Evolutionary conservation across 2,329 filamentous ascomycete species (phyloP), one percentile per base, ranked within the genome.

Genomic region (Colletotrichum sojae): DNA sequence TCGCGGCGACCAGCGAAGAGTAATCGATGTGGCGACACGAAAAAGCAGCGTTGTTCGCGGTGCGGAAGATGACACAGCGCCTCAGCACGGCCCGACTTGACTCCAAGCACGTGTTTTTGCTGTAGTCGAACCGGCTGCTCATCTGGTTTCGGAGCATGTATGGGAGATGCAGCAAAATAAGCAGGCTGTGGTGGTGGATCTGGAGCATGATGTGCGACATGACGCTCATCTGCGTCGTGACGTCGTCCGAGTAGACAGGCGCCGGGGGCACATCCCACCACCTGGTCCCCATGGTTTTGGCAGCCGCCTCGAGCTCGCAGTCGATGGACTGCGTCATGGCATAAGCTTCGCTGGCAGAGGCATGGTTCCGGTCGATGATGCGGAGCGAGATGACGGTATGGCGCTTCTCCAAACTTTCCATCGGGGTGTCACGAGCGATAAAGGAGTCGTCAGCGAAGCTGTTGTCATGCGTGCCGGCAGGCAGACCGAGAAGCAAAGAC

Each of bases 141-240:
- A 75, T 72, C 1, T 78, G 73, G 43, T 81, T 76, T 25, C 79
- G 81, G 12, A 89, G 80, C 76, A 89, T 84, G 69, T 86, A 88
- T 0, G 87, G 88, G 1, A 89, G 79, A 68, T 90, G 87, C 0
- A 89, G 80, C 9, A 86, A 80, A 40, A 86, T 82, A 8, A 88
- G 76, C 3, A 89, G 79, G 40, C 84, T 82, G 71, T 84, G 83
- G 69, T 89, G 84, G 2, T 82, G 80, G 53, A 89, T 79, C 66
- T 89, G 87, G 6, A 83, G 74, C 73, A 85, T 82, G 6, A 84
- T 71, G 5, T 79, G 78, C 5, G 75, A 67, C 40, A 78, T 63
- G 2, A 76, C 71, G 27, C 73, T 62, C n/a, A 73, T 67, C 10
- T 57, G 55, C 8, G 69, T 60, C 2, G 53, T 66, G 67, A 15